phyloP scores from a whole-genome alignment of 2,329 filamentous ascomycete genomes.

The Arthrobotrys entomopaga region DNA sequence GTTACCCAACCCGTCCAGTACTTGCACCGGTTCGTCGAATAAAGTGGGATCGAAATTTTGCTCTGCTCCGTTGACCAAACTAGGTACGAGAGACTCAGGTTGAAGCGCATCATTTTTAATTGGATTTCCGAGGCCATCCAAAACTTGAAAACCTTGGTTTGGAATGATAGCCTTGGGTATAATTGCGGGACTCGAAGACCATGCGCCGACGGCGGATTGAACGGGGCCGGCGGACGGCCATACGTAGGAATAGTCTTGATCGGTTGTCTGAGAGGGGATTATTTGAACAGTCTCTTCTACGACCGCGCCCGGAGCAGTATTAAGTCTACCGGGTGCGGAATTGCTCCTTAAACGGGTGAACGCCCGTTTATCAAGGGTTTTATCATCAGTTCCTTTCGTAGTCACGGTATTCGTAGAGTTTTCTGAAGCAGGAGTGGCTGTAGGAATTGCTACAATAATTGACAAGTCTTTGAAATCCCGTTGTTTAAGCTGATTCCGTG shows the following conservation, averaged over 20 bases:
- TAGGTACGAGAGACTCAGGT: not conserved
- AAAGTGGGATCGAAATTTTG: slow-evolving; percentile 3
- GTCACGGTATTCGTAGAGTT: not conserved
- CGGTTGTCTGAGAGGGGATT: slow-evolving; percentile 3
- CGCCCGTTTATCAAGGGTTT: slow-evolving; percentile 26
- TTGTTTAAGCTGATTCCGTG: slow-evolving; percentile 1
- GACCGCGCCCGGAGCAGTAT: slow-evolving; percentile 8
- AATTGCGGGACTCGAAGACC: slow-evolving; percentile 5
- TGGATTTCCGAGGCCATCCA: slow-evolving; percentile 2
- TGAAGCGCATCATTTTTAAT: slow-evolving; percentile 12
- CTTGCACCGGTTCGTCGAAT: slow-evolving; percentile 2
- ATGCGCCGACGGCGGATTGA: slow-evolving; percentile 14
- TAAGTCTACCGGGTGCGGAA: slow-evolving; percentile 28
- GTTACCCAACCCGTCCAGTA: slow-evolving; percentile 14
- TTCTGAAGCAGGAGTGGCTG: not conserved
- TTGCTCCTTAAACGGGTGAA: slow-evolving; percentile 4
- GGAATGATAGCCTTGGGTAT: slow-evolving; percentile 1
- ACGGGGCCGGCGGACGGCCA: slow-evolving; percentile 20
- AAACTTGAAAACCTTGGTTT: not conserved
- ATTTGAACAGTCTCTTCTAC: slow-evolving; percentile 24
- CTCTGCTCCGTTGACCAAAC: not conserved
- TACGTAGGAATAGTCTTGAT: slow-evolving; percentile 14
- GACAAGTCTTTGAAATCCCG: not conserved
- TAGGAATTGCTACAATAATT: not conserved
- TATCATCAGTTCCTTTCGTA: not conserved